phyloP scores from a whole-genome alignment of 1,284 basidiomycete species.

The Mycosarcoma maydis region DNA sequence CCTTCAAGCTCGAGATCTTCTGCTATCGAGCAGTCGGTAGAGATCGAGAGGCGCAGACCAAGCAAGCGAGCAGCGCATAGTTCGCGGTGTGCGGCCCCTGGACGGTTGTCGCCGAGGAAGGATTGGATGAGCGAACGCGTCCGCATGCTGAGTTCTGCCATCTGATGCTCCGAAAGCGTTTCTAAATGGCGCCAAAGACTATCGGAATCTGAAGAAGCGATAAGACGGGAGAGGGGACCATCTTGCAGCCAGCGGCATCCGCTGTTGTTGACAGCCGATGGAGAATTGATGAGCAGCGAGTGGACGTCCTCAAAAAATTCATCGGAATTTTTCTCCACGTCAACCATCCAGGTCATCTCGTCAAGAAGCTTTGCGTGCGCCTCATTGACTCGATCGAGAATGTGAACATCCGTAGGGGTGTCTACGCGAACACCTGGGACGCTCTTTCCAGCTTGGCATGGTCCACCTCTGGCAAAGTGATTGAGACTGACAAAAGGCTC shows the following conservation, averaged over 20 bases:
- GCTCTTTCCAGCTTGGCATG: constrained; percentile 52
- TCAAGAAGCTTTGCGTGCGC: constrained; percentile 20
- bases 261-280: constrained; percentile 19
- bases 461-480: constrained; percentile 58
- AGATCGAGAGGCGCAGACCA: constrained; percentile 9
- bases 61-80: constrained; percentile 37
- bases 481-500: constrained; percentile 62
- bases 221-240: constrained; percentile 38
- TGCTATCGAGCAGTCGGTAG: constrained; percentile 1
- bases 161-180: background rate
- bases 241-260: constrained; percentile 56
- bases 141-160: constrained; percentile 1
- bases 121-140: constrained; percentile 22
- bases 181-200: background rate
- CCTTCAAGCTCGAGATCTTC: constrained; percentile 47
- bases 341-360: constrained; percentile 26
- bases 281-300: constrained; percentile 12
- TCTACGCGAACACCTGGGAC: constrained; percentile 58
- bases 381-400: constrained; percentile 35
- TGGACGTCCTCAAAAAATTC: constrained; percentile 10
- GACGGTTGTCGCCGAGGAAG: constrained; percentile 29
- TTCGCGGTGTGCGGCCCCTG: constrained; percentile 48
- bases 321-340: constrained; percentile 6
- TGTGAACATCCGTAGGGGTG: constrained; percentile 61
- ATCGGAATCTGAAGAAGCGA: constrained; percentile 1